Percentiles rank a stretch among this genome's conserved stretches.
Conservation (phyloP, 2,329 filamentous ascomycete species). For the Pseudogymnoascus sp. region DNA sequence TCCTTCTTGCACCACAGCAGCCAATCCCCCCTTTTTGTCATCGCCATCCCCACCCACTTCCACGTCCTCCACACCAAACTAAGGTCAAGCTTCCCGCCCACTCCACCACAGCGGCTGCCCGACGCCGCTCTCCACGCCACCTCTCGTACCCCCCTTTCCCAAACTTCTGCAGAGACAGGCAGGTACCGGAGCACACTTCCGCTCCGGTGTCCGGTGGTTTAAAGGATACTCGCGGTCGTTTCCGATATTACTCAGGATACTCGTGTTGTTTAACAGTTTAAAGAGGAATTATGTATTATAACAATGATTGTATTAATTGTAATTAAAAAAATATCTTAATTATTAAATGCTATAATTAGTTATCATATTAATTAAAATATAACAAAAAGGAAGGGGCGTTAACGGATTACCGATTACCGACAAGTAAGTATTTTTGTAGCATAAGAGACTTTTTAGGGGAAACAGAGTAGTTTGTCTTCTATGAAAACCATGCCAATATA, state of each 20-base stretch:
- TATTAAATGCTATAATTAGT: not conserved
- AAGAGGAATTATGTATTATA: not conserved
- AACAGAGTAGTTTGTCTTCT: not conserved
- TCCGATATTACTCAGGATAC: not conserved
- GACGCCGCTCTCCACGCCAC: not conserved
- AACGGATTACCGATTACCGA: not conserved
- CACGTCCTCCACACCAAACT: not conserved
- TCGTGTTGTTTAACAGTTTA: not conserved
- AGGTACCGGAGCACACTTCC: not conserved
- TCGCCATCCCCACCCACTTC: not conserved
- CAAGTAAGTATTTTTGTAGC: no score
- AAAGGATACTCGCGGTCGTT: not conserved
- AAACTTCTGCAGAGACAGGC: not conserved
- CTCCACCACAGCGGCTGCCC: not conserved
- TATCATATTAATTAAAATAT: not conserved
- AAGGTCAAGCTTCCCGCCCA: not conserved
- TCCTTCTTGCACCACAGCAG: not conserved
- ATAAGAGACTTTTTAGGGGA: not conserved
- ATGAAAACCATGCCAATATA: not conserved
- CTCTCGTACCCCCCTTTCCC: not conserved
- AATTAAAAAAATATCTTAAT: not conserved
- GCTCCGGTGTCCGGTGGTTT: not conserved
- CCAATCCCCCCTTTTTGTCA: not conserved
- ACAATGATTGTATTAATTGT: not conserved
- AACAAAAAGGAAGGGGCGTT: not conserved